Percentiles rank a stretch among this genome's conserved stretches.
Evolutionary conservation across 2,329 filamentous ascomycete species (phyloP).

Genomic region (Proliferodiscus dingleyae): DNA sequence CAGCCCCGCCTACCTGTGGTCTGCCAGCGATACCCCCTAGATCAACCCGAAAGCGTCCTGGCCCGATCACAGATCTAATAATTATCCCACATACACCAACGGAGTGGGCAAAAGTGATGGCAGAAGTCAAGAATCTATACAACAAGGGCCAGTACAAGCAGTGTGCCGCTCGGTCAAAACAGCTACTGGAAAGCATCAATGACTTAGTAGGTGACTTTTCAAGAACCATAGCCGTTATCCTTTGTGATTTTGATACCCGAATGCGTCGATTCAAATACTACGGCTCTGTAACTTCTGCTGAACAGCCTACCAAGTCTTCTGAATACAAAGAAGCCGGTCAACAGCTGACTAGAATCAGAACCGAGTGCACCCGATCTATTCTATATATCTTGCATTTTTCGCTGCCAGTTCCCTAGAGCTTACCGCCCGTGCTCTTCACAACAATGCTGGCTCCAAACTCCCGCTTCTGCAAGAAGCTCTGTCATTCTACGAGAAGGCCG

Average conservation of each 20-base stretch:
- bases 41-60: slow-evolving; percentile 10
- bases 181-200: slow-evolving; percentile 25
- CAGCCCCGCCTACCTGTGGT: slow-evolving; percentile 3
- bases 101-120: slow-evolving; percentile 28
- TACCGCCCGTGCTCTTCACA: slow-evolving; percentile 23
- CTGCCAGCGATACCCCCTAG: slow-evolving; percentile 2
- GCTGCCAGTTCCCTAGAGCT: slow-evolving; percentile 28
- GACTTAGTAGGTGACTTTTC: slow-evolving; percentile 24
- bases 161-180: slow-evolving; percentile 26
- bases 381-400: slow-evolving; percentile 30
- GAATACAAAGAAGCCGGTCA: too few species aligned
- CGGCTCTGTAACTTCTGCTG: too few species aligned
- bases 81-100: slow-evolving; percentile 23
- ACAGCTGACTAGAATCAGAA: slow-evolving; percentile 14
- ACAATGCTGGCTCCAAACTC: slow-evolving; percentile 23
- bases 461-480: slow-evolving; percentile 28
- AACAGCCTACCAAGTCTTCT: too few species aligned
- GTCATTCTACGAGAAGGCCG: slow-evolving; percentile 23
- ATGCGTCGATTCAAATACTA: too few species aligned
- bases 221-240: too few species aligned
- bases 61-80: slow-evolving; percentile 17
- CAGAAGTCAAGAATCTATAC: slow-evolving; percentile 29
- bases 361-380: slow-evolving; percentile 26
- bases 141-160: slow-evolving; percentile 27
- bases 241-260: too few species aligned